phyloP scores from a whole-genome alignment of 2,329 filamentous ascomycete species.

The Zalaria sp. region DNA sequence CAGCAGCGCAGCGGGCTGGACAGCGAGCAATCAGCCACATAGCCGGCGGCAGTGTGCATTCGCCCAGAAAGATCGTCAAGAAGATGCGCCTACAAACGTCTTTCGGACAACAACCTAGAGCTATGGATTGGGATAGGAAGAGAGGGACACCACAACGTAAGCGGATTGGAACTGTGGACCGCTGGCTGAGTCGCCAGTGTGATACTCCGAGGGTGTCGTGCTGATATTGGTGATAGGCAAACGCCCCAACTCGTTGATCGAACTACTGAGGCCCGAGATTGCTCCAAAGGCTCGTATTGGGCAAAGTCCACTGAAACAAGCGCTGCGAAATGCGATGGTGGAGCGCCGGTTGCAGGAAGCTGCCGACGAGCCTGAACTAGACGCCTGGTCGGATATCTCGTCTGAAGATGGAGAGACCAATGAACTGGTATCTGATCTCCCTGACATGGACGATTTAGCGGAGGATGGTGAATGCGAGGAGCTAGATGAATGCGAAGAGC shows the following conservation, averaged over 20 bases:
- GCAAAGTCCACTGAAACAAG: no score
- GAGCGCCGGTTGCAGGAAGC: no score
- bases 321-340: no score
- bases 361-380: background rate
- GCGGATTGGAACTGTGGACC: background rate
- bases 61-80: constrained; percentile 29
- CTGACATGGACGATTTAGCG: background rate
- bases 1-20: no score
- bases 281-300: no score
- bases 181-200: background rate
- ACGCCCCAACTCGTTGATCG: no score
- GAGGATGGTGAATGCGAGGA: background rate
- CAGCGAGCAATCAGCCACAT: no score
- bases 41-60: constrained; percentile 9
- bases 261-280: no score
- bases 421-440: background rate
- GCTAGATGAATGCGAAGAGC: no score
- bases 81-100: constrained; percentile 22
- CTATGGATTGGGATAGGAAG: constrained; percentile 3
- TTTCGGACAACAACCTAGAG: constrained; percentile 2
- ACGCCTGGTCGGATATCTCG: background rate
- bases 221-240: no score
- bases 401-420: background rate
- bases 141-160: constrained; percentile 2
- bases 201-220: no score